Percentiles rank a stretch among this genome's conserved stretches.
These are phyloP conservation scores for Adiantum capillusveneris DNA, from an alignment of 75 land plant species.

Conservation along the genomic window DNA sequence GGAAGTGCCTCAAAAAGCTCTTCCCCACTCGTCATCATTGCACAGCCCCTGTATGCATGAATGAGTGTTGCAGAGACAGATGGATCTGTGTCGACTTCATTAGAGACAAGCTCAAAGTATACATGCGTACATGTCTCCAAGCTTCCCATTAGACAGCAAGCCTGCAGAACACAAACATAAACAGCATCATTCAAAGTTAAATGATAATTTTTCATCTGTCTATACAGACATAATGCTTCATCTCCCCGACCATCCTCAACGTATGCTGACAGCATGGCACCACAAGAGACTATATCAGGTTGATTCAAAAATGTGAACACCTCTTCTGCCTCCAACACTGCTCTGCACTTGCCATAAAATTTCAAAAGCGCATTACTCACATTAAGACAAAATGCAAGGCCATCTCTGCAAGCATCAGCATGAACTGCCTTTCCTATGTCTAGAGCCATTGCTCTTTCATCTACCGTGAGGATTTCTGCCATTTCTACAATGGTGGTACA, in stretches of 20 bases:
- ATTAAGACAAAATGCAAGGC: background rate
- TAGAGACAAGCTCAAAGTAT: background rate
- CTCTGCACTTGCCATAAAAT: background rate
- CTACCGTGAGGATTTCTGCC: background rate
- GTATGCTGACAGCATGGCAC: background rate
- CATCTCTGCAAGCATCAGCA: background rate
- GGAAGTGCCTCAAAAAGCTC: constrained; percentile 1
- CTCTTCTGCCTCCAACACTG: background rate
- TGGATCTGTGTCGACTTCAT: background rate
- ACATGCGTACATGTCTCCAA: background rate
- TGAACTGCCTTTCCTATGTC: constrained; percentile 2
- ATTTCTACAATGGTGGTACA: background rate
- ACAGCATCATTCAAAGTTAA: background rate
- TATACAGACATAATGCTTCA: background rate
- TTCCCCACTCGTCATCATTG: background rate
- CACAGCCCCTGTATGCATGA: constrained; percentile 3
- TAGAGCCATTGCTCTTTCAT: background rate
- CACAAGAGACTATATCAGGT: background rate
- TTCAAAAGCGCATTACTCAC: background rate
- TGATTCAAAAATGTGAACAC: background rate
- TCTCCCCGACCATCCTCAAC: background rate
- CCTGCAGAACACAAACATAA: background rate
- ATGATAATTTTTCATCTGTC: background rate
- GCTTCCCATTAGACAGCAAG: background rate
- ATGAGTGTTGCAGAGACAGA: background rate